A percentile compares a stretch with the other conserved stretches of the same genome.
Evolutionary conservation across 75 land plant species (phyloP).

Genomic region (Pinus taeda): DNA sequence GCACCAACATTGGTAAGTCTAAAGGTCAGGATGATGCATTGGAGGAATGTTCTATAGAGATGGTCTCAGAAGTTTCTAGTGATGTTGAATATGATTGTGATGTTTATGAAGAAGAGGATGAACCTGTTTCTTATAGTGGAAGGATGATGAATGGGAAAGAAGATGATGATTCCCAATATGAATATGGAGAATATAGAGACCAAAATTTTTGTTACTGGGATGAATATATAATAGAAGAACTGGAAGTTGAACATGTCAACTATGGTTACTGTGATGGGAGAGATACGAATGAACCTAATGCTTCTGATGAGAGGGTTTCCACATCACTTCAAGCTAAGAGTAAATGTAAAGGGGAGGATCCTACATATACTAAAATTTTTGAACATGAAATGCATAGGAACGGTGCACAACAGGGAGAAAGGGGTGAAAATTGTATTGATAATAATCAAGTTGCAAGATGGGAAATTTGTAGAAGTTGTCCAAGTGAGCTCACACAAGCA

Average conservation of each 20-base stretch:
- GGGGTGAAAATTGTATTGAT: neutral
- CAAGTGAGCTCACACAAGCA: neutral
- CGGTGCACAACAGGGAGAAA: neutral
- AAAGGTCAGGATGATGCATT: neutral
- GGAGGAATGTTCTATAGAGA: conserved; percentile 2
- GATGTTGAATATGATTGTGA: conserved; percentile 7
- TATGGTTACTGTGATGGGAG: conserved; percentile 36
- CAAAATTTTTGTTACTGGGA: no score
- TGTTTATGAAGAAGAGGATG: neutral
- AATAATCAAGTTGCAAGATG: conserved; percentile 4
- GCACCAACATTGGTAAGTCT: no score
- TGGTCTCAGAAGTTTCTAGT: neutral
- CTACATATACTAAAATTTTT: neutral
- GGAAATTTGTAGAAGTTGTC: neutral
- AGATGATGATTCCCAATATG: conserved; percentile 22
- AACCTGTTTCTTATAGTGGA: neutral
- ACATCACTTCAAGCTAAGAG: no score
- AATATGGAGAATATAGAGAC: no score
- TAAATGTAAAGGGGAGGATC: neutral
- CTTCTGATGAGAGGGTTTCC: neutral
- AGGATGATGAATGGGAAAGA: neutral
- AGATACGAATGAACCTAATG: conserved; percentile 15
- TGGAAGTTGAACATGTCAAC: conserved; percentile 35
- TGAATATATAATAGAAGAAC: conserved; percentile 26
- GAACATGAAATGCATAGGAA: conserved; percentile 2